These are phyloP conservation scores for Diaporthe nobilis DNA, from an alignment of 2,329 filamentous ascomycete species.

Conservation along the genomic window DNA sequence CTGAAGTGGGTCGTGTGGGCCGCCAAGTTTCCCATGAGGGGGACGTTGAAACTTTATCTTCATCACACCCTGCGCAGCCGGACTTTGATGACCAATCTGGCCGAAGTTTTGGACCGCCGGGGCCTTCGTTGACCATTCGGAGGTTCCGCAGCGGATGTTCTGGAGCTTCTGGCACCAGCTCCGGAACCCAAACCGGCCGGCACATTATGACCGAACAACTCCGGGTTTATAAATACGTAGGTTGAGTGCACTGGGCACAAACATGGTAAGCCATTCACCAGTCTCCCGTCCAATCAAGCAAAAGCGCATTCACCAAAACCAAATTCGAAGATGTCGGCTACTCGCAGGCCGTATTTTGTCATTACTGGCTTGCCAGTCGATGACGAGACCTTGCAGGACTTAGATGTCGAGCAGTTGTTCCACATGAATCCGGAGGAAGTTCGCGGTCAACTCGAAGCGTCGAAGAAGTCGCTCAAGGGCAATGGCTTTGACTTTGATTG, in stretches of 20 bases:
- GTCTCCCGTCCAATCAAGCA: neutral
- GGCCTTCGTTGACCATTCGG: neutral
- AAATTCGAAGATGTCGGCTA: neutral
- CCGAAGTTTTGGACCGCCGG: neutral
- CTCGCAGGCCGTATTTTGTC: neutral
- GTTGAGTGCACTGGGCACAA: too few relatives aligned
- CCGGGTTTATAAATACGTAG: too few relatives aligned
- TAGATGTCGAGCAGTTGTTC: neutral
- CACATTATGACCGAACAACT: neutral
- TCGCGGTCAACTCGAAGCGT: neutral
- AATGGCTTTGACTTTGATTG: conserved; percentile 14
- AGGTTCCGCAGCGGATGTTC: neutral
- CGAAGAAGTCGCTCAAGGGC: neutral
- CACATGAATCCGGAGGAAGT: neutral
- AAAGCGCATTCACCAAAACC: too few relatives aligned
- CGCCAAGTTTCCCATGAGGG: neutral
- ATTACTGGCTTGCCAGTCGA: neutral
- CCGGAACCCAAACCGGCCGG: too few relatives aligned
- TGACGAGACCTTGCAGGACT: neutral
- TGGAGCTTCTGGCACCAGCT: too few relatives aligned
- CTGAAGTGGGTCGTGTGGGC: neutral
- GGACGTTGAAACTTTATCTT: neutral
- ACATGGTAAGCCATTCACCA: neutral
- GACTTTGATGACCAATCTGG: neutral
- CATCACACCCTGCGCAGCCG: neutral